Base-by-base conservation (phyloP, 2,329 filamentous ascomycete species). In the Pestalotiopsis sp. region DNA sequence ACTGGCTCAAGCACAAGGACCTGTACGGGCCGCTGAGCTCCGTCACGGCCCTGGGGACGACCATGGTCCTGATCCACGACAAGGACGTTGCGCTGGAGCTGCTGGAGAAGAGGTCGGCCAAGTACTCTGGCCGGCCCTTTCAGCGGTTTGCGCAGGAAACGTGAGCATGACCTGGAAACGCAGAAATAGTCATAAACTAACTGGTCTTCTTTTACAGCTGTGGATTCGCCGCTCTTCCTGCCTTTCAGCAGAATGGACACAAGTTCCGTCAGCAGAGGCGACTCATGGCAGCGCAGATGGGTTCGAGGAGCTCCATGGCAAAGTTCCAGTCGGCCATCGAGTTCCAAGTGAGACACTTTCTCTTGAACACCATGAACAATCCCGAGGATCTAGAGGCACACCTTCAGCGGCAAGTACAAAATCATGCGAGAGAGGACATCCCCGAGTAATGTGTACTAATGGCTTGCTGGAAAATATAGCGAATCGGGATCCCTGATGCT, bases 241-340 rank as follows among this genome's bases (percentile, higher is more conserved):
- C 77, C 2, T 68, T 81, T 20, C 73, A 75, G 25, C 74, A 74
- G 13, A 82, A 84, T 65, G 79, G 79, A 11, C 75, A 78, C 14
- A 78, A 73, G 5, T 81, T 82, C 23, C 78, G 78, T 36, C 75
- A 75, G 2, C 79, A 84, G 61, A 83, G 86, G 12, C 87, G 83
- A 73, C 78, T 82, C 11, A 79, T 84, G 56, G 76, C 79, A 31
- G 78, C 79, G n/a, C 77, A 83, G 13, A 76, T 88, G 5, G 85
- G 86, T 0, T 81, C 83, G 0, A 82, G 82, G 45, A 67, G 71
- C 0, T 71, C 78, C 0, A 78, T 82, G 0, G 69, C 79, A 1
- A 79, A 81, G 23, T 86, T 83, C 68, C 75, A 83, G 45, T 40
- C 68, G 0, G 45, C 84, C 0, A 83, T 86, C 68, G 82, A 87